Conservation (phyloP, 2,329 filamentous ascomycete species). For the Penicillium sp. region DNA sequence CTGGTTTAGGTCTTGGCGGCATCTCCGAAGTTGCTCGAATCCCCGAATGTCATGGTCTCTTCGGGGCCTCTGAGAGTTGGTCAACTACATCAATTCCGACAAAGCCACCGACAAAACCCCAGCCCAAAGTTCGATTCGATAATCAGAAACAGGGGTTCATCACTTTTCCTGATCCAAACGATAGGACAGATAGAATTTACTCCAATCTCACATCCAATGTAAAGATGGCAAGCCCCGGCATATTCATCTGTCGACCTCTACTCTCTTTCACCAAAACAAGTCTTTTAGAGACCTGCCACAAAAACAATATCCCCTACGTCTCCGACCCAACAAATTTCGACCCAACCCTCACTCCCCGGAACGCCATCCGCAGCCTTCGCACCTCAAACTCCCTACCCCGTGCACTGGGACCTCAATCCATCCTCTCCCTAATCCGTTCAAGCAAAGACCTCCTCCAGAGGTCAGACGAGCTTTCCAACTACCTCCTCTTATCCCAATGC, state of each 20-base stretch:
- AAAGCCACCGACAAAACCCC: conserved; percentile 4
- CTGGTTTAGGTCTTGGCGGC: conserved; percentile 67
- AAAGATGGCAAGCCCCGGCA: conserved; percentile 33
- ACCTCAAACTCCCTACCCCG: conserved; percentile 60
- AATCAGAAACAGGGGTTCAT: neutral
- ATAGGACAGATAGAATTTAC: neutral
- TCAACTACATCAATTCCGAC: conserved; percentile 40
- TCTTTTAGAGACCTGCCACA: conserved; percentile 63
- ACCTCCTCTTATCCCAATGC: conserved; percentile 46
- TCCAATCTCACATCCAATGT: neutral
- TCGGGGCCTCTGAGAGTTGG: conserved; percentile 68
- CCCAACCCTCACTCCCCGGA: conserved; percentile 71
- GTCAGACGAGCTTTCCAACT: conserved; percentile 54
- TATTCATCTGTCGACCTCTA: conserved; percentile 39
- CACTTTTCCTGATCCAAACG: neutral
- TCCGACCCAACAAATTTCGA: conserved; percentile 83
- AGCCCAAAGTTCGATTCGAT: conserved; percentile 7
- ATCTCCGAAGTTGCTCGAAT: conserved; percentile 66
- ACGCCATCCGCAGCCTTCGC: conserved; percentile 71
- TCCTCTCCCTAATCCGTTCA: conserved; percentile 60
- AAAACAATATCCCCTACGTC: conserved; percentile 69
- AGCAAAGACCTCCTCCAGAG: conserved; percentile 46
- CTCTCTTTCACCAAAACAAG: conserved; percentile 62
- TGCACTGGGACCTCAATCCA: conserved; percentile 63
- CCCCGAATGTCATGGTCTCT: conserved; percentile 77